Conservation (phyloP, 306 rosid genomes). For the Mimosa bimucronata region DNA sequence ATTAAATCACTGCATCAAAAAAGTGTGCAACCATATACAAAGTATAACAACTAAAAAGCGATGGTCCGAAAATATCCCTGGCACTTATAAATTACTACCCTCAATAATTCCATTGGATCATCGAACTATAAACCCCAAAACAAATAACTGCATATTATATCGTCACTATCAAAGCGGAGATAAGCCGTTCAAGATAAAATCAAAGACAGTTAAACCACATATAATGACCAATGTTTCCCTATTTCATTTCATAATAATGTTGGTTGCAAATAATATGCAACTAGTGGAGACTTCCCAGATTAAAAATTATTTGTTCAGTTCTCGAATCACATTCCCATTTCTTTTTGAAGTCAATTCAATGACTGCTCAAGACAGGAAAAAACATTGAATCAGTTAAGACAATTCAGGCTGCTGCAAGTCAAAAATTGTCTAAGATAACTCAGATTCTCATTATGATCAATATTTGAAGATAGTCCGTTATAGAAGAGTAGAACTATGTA, state of each 20-base stretch:
- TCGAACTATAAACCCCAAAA: conserved; percentile 29
- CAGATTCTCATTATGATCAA: conserved; percentile 20
- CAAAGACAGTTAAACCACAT: conserved; percentile 14
- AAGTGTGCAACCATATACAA: conserved; percentile 45
- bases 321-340: conserved; percentile 29
- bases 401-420: conserved; percentile 7
- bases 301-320: background rate
- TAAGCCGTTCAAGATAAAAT: conserved; percentile 6
- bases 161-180: conserved; percentile 31
- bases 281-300: background rate
- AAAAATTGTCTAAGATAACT: background rate
- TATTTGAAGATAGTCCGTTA: conserved; percentile 1
- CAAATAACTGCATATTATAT: conserved; percentile 29
- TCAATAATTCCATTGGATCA: conserved; percentile 26
- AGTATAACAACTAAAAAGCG: conserved; percentile 35
- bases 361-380: conserved; percentile 20
- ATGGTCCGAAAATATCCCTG: conserved; percentile 38
- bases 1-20: conserved; percentile 48
- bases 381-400: background rate
- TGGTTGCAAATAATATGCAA: background rate
- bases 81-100: conserved; percentile 25
- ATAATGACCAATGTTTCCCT: background rate
- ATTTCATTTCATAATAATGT: background rate
- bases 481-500: conserved; percentile 1
- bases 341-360: conserved; percentile 11